Conservation (phyloP, 495 filamentous ascomycete species). For the Xylaria cubensis region DNA sequence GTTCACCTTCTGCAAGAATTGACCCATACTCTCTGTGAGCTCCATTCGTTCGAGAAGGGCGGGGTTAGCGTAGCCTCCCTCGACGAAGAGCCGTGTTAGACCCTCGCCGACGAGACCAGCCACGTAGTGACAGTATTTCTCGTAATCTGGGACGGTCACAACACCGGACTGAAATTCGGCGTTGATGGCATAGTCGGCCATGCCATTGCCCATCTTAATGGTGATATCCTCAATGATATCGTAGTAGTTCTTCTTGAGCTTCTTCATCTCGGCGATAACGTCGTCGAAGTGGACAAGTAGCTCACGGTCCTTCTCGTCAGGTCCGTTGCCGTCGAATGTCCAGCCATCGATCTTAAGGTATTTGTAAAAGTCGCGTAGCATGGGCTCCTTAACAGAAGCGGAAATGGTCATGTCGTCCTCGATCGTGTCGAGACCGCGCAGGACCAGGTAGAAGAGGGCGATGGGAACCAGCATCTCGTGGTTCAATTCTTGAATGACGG, state of each 20-base stretch:
- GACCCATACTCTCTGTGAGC: slow-evolving; percentile 93
- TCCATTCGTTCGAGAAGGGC: slow-evolving; percentile 77
- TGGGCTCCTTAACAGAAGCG: slow-evolving; percentile 79
- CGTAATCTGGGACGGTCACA: slow-evolving; percentile 85
- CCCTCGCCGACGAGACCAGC: slow-evolving; percentile 97
- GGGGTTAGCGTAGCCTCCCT: slow-evolving; percentile 85
- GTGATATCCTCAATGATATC: slow-evolving; percentile 94
- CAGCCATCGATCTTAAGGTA: slow-evolving; percentile 83
- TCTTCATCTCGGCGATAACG: slow-evolving; percentile 85
- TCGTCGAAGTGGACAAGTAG: slow-evolving; percentile 90
- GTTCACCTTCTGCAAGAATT: slow-evolving; percentile 97
- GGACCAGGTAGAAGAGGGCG: slow-evolving; percentile 89
- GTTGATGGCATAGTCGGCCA: slow-evolving; percentile 93
- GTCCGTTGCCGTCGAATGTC: slow-evolving; percentile 85
- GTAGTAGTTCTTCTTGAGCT: slow-evolving; percentile 84
- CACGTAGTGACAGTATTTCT: slow-evolving; percentile 96
- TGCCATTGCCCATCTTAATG: slow-evolving; percentile 94
- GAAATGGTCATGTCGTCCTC: slow-evolving; percentile 98
- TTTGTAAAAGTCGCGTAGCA: slow-evolving; percentile 81
- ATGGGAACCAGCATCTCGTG: slow-evolving; percentile 91
- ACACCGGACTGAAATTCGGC: slow-evolving; percentile 83
- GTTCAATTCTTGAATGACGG: slow-evolving; percentile 94
- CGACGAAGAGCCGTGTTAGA: slow-evolving; percentile 87
- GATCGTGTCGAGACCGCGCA: slow-evolving; percentile 92
- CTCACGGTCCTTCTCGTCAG: slow-evolving; percentile 92